phyloP scores from a whole-genome alignment of 2,329 filamentous ascomycete genomes.

The Fusarium albosuccineum region DNA sequence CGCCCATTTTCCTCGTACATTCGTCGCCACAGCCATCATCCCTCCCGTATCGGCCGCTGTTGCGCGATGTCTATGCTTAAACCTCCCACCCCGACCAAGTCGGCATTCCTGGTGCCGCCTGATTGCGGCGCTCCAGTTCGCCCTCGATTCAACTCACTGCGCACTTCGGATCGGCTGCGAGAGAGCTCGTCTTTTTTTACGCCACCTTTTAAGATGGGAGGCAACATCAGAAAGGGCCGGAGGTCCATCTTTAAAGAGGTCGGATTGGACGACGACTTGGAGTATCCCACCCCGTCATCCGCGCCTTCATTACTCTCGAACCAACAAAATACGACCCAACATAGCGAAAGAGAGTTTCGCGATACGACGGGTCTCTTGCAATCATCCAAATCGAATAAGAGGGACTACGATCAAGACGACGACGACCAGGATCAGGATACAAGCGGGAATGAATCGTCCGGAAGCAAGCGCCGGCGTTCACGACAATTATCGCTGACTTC shows the following conservation, averaged over 20 bases:
- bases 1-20: slow-evolving; percentile 19
- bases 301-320: slow-evolving; percentile 26
- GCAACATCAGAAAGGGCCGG: slow-evolving; percentile 63
- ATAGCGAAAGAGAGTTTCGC: slow-evolving; percentile 50
- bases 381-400: slow-evolving; percentile 12
- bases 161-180: slow-evolving; percentile 65
- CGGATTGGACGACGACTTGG: slow-evolving; percentile 57
- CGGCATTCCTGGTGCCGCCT: slow-evolving; percentile 23
- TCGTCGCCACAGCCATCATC: slow-evolving; percentile 37
- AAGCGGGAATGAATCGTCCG: slow-evolving; percentile 4
- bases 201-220: slow-evolving; percentile 56
- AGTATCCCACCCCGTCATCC: slow-evolving; percentile 37
- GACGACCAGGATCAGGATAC: slow-evolving; percentile 14
- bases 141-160: slow-evolving; percentile 64
- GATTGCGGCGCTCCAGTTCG: slow-evolving; percentile 48
- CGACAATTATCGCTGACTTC: slow-evolving; percentile 39
- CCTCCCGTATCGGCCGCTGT: slow-evolving; percentile 11
- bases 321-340: slow-evolving; percentile 33
- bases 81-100: slow-evolving; percentile 35
- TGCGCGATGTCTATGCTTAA: slow-evolving; percentile 40
- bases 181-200: slow-evolving; percentile 58
- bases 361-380: slow-evolving; percentile 44
- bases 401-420: slow-evolving; percentile 16
- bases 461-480: slow-evolving; percentile 17
- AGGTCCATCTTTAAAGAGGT: slow-evolving; percentile 67